Base-by-base conservation (phyloP, 1,284 basidiomycete species). In the Termitomyces sp. region DNA sequence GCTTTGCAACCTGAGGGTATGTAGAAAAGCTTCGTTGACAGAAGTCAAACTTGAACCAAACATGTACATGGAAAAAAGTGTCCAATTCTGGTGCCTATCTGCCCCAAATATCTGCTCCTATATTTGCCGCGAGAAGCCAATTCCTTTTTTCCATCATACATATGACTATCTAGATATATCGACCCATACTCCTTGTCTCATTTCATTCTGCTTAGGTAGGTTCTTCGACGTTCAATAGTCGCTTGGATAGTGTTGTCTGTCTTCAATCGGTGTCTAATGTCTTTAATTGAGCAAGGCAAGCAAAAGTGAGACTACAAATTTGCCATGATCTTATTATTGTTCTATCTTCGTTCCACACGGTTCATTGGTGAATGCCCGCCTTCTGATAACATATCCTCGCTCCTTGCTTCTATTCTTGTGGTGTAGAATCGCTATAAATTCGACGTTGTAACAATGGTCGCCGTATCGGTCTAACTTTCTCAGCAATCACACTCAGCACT, bases 361-460 rank as follows among this genome's bases (percentile, higher is more conserved):
- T 52, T 39, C 39, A 43, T 13, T 45, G 39, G 24, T 45, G 39
- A 26, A 24, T 38, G 47, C 43, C 46, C 15, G 31, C 33, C 44
- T 54, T 53, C 49, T 40, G 31, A 56, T 47, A 44, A 31, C 42
- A 50, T 51, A 28, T 33, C 19, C 45, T 52, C 50, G 42, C 41
- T 51, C 33, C 41, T 49, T 36, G 31, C 28, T 59, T 56, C 58
- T 59, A 59, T 57, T 52, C 19, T 54, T 44, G 38, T 50, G 6
- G 15, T 13, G 28, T 8, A 38, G 30, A 31, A 19, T 19, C 15
- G 12, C 7, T 54, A 42, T 53, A 48, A 31, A 52, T 36, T 7
- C 10, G n/a, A 38, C n/a, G 26, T 17, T 24, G 15, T 12, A 38
- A n/a, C 6, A 30, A 6, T 49, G 36, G 10, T 24, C 24, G 5